Evolutionary conservation across 257 asterid genomes (phyloP).

Genomic region (Anisodus tanguticus): DNA sequence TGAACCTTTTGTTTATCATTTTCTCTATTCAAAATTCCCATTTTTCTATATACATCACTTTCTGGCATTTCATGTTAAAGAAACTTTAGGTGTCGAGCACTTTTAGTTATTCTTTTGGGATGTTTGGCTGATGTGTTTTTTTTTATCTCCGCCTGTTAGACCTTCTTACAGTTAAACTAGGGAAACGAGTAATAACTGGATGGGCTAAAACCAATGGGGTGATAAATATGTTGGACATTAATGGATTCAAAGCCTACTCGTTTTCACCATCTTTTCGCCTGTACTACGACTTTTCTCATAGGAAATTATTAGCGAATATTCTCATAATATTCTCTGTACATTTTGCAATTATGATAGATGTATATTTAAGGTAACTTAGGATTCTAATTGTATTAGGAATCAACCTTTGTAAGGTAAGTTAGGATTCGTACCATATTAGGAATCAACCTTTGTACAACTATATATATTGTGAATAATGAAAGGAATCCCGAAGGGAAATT

Average conservation of each 20-base stretch:
- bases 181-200: background rate
- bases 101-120: conserved; percentile 19
- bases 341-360: too few species aligned
- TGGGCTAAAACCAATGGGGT: background rate
- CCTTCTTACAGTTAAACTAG: background rate
- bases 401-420: too few species aligned
- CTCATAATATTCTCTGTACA: too few species aligned
- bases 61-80: background rate
- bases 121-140: background rate
- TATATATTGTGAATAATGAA: too few species aligned
- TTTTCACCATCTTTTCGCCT: background rate
- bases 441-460: too few species aligned
- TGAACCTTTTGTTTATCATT: background rate
- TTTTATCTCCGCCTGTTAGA: background rate
- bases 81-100: background rate
- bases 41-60: background rate
- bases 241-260: background rate
- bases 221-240: background rate
- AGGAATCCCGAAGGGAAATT: too few species aligned
- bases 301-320: too few species aligned
- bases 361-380: too few species aligned
- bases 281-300: background rate
- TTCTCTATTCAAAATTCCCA: background rate
- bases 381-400: too few species aligned
- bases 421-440: too few species aligned